Evolutionary conservation across 306 rosid genomes (phyloP).

Genomic region (Acacia acuminata): DNA sequence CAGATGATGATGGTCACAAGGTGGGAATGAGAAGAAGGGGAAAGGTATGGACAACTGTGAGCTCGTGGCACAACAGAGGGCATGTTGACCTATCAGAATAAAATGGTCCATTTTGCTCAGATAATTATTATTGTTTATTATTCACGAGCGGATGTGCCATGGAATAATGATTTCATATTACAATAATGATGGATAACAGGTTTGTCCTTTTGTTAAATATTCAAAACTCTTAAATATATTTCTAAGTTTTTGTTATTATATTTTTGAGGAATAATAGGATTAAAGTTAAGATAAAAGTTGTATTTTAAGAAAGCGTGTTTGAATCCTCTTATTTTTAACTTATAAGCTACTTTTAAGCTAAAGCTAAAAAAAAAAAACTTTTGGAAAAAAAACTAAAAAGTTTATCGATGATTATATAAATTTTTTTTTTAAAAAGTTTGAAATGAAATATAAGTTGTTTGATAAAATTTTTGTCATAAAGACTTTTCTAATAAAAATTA

Average conservation of each 20-base stretch:
- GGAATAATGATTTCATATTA: not conserved
- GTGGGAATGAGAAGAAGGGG: not conserved
- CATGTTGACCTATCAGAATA: constrained; percentile 40
- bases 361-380: no score
- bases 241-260: not conserved
- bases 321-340: no score
- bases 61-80: constrained; percentile 37
- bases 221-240: not conserved
- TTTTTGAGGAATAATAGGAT: not conserved
- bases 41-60: constrained; percentile 41
- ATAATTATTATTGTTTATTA: not conserved
- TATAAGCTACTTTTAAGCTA: no score
- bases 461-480: no score
- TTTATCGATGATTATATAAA: no score
- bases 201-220: not conserved
- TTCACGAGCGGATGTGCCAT: constrained; percentile 28
- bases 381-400: no score
- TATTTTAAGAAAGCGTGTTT: no score
- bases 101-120: constrained; percentile 23
- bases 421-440: no score
- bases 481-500: no score
- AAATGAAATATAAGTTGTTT: no score
- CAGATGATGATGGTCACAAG: not conserved
- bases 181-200: not conserved
- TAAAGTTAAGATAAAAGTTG: not conserved